Conservation (phyloP, 257 asterid species). For the Capsicum rhomboideum region DNA sequence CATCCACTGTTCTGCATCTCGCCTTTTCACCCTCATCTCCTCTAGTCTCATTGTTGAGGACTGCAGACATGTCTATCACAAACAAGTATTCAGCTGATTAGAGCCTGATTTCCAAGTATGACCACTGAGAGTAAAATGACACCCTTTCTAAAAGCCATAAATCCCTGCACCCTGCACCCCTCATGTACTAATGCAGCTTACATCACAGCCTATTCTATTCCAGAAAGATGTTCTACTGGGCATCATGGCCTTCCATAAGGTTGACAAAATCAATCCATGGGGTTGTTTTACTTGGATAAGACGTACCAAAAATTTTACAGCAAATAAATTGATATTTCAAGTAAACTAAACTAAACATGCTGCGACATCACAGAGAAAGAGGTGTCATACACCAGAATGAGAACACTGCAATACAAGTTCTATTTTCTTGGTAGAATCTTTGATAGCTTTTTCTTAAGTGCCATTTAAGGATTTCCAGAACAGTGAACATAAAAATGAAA, state of each 20-base stretch:
- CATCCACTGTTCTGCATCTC: slow-evolving; percentile 99
- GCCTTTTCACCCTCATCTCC: slow-evolving; percentile 95
- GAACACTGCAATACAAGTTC: neutral
- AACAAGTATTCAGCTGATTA: slow-evolving; percentile 13
- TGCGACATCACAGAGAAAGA: neutral
- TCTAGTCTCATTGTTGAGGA: slow-evolving; percentile 84
- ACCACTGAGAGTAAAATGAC: neutral
- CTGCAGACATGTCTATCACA: slow-evolving; percentile 78
- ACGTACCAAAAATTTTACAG: neutral
- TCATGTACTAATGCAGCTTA: neutral
- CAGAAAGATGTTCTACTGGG: neutral
- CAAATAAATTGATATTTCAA: neutral
- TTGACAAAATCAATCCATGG: neutral
- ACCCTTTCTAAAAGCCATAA: neutral
- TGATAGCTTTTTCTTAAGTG: neutral
- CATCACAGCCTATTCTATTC: neutral
- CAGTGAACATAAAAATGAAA: neutral
- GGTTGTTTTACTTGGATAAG: neutral
- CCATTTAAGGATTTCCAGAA: neutral
- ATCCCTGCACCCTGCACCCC: neutral
- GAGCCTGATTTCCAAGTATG: neutral
- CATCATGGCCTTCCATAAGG: neutral
- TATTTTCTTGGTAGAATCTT: neutral
- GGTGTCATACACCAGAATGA: neutral
- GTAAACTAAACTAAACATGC: neutral